A percentile compares a stretch with the other conserved stretches of the same genome.
Conservation (phyloP, 345 rosid genomes). For the Syzygium jambos region DNA sequence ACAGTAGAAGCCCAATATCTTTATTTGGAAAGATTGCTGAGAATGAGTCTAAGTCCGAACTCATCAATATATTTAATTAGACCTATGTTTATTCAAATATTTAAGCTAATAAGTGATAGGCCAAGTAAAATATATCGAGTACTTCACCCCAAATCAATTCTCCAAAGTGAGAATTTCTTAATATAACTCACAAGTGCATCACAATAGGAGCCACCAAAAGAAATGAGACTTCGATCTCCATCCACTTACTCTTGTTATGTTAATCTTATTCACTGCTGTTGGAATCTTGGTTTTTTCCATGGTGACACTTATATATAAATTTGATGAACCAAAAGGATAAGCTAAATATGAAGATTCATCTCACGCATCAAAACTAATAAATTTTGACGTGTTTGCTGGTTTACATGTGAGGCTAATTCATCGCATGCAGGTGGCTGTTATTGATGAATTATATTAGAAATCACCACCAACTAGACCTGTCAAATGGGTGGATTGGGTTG, state of each 20-base stretch:
- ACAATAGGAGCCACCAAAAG: neutral
- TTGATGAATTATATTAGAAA: neutral
- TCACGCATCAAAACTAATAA: neutral
- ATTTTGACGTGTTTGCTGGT: neutral
- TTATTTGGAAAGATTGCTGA: neutral
- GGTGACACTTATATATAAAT: neutral
- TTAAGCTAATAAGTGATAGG: neutral
- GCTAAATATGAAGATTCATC: neutral
- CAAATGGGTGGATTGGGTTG: too few relatives aligned
- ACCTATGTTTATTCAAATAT: neutral
- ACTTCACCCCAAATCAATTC: neutral
- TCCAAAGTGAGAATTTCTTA: neutral
- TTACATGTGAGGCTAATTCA: neutral
- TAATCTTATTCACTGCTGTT: neutral
- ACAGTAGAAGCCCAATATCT: accelerated
- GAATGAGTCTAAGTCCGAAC: too few relatives aligned
- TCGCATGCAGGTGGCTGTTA: neutral
- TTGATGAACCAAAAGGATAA: neutral
- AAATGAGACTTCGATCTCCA: neutral
- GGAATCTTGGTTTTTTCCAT: neutral
- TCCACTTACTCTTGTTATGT: neutral
- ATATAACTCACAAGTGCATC: neutral
- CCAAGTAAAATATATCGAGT: neutral
- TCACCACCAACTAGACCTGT: neutral
- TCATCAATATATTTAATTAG: neutral